Base-by-base conservation (phyloP, 2,329 filamentous ascomycete genomes). In the Ceratocystis variospora region DNA sequence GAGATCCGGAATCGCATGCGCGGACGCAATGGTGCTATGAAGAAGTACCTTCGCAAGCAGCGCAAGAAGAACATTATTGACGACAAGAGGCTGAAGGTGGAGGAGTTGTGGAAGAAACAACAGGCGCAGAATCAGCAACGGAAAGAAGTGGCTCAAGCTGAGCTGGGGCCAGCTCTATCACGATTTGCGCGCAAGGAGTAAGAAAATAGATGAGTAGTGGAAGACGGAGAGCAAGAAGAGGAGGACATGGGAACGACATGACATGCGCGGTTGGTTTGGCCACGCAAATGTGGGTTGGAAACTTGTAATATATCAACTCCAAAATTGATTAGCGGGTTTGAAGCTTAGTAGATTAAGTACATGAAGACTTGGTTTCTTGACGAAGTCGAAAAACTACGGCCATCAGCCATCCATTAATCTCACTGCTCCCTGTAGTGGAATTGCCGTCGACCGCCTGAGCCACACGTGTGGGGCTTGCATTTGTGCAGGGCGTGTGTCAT, bases 11-110 rank as follows among this genome's bases (percentile, higher is more conserved):
- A 96, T 74, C 83, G 87, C 66, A 90, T 89, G 19, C 81, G 93
- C 67, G 94, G 94, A 65, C 90, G 92, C 81, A 99, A 96, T 73
- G 91, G 88, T 71, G 89, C 89, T 67, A 77, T 97, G 70, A 86
- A 90, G 73, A 91, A 92, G 75, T 92, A 95, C 74, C 76, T 97
- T 73, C 81, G 94, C 70, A 97, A 97, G 84, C 92, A 94, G 78
- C 86, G 90, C 59, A 87, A 87, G 73, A 90, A 88, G 81, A 97
- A 97, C 75, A 84, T 99, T 67, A 91, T 99, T 74, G 94, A 99
- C 79, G 94, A 96, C 81, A 92, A 93, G 82, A 87, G 89, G 73
- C 77, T 96, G 75, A 86, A 87, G 73, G 87, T 92, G 61, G 89
- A 96, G 75, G 89, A 91, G 76, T 79, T 96, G 74, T 86, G 87